A percentile compares a stretch with the other conserved stretches of the same genome.
phyloP scores from a whole-genome alignment of 495 filamentous ascomycete species.

The Mytilinidion resinicola region DNA sequence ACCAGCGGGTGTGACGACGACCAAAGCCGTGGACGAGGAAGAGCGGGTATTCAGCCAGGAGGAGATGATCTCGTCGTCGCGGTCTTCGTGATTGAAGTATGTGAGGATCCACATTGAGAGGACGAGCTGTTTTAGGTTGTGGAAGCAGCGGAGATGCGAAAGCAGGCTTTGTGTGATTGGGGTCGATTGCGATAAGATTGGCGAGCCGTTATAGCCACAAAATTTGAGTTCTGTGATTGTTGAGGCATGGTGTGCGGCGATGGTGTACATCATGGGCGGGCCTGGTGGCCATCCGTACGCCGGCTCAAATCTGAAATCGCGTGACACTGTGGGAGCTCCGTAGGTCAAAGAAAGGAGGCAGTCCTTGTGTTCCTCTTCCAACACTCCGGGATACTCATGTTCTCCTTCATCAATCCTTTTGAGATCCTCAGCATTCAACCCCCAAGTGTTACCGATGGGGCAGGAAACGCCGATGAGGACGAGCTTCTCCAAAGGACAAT shows the following conservation, averaged over 20 bases:
- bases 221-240: slow-evolving; percentile 35
- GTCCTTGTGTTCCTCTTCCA: slow-evolving; percentile 29
- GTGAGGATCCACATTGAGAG: slow-evolving; percentile 30
- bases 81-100: slow-evolving; percentile 18
- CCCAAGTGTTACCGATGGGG: slow-evolving; percentile 36
- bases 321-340: not conserved
- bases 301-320: slow-evolving; percentile 23
- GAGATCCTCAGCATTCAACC: slow-evolving; percentile 18
- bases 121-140: slow-evolving; percentile 29
- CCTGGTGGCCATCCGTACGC: slow-evolving; percentile 28
- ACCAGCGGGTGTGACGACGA: slow-evolving; percentile 17
- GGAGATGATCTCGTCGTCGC: slow-evolving; percentile 31
- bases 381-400: not conserved
- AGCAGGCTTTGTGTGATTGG: slow-evolving; percentile 30
- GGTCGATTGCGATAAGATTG: slow-evolving; percentile 22
- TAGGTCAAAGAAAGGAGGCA: slow-evolving; percentile 2
- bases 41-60: slow-evolving; percentile 32
- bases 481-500: slow-evolving; percentile 30
- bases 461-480: slow-evolving; percentile 31
- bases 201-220: slow-evolving; percentile 31
- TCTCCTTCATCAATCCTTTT: slow-evolving; percentile 3
- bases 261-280: slow-evolving; percentile 30
- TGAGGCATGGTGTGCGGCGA: slow-evolving; percentile 26
- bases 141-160: slow-evolving; percentile 28
- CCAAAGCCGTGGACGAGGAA: slow-evolving; percentile 24